Percentiles rank a stretch among this genome's conserved stretches.
phyloP scores from a whole-genome alignment of 179 eudicot genomes.

The Beta corolliflora region DNA sequence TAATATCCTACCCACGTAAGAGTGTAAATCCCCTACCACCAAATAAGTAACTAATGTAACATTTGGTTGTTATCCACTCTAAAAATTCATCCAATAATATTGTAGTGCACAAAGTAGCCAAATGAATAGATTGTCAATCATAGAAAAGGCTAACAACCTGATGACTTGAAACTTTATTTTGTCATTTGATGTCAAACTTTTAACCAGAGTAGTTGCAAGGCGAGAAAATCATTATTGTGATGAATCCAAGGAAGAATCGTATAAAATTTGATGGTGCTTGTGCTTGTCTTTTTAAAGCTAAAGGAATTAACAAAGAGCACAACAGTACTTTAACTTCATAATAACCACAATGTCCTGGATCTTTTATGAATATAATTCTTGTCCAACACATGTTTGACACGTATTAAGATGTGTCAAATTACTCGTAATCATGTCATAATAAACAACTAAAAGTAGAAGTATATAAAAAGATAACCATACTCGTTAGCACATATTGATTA shows the following conservation, averaged over 20 bases:
- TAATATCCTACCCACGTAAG: background rate
- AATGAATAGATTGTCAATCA: constrained; percentile 12
- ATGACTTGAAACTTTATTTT: constrained; percentile 2
- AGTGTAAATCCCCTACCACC: background rate
- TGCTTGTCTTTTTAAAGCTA: background rate
- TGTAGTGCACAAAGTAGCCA: constrained; percentile 1
- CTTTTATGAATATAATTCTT: background rate
- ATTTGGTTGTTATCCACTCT: background rate
- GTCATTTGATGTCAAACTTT: constrained; percentile 17
- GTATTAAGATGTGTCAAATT: background rate
- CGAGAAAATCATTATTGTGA: background rate
- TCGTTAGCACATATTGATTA: background rate
- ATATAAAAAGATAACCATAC: background rate
- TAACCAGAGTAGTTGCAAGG: background rate
- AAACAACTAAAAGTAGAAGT: background rate
- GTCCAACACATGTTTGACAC: background rate
- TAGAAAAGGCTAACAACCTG: constrained; percentile 2
- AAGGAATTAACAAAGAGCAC: background rate
- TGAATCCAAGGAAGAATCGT: background rate
- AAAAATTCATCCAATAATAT: background rate
- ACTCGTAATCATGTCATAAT: background rate
- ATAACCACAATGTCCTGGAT: background rate
- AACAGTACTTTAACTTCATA: background rate
- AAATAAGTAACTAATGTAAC: background rate
- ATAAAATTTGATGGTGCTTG: background rate